phyloP scores from a whole-genome alignment of 2,329 filamentous ascomycete species.

The Sporothrix schenckii region DNA sequence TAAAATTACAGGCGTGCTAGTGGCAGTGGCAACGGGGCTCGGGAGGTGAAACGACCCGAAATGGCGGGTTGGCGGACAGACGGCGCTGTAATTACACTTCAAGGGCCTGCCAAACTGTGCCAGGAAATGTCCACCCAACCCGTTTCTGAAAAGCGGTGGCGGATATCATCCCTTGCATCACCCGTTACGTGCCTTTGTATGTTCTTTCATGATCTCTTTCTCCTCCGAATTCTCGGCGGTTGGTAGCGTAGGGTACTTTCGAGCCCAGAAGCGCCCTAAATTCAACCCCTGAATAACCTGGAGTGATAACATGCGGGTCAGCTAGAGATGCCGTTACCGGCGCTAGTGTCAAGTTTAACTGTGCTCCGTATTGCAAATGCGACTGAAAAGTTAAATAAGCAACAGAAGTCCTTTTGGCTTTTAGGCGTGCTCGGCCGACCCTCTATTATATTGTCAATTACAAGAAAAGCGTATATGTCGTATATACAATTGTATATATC shows the following conservation, averaged over 20 bases:
- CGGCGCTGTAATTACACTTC: background rate
- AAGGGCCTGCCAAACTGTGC: too few relatives aligned
- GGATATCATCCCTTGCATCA: background rate
- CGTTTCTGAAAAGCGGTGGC: too few relatives aligned
- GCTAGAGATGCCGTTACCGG: background rate
- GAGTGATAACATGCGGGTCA: background rate
- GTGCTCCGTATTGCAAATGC: too few relatives aligned
- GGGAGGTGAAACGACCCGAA: constrained; percentile 2
- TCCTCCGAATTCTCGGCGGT: background rate
- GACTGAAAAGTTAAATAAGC: too few relatives aligned
- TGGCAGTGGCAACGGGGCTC: background rate
- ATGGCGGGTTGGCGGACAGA: background rate
- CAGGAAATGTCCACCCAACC: too few relatives aligned
- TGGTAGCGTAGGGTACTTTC: background rate
- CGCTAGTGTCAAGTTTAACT: constrained; percentile 1
- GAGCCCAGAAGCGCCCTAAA: background rate
- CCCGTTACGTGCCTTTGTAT: background rate
- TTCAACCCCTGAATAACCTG: background rate
- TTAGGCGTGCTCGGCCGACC: too few relatives aligned
- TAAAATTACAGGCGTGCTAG: background rate
- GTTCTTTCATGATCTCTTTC: background rate
- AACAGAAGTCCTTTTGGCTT: too few relatives aligned
- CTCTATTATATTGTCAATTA: too few relatives aligned
- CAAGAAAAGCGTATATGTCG: too few relatives aligned
- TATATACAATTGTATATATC: too few relatives aligned